phyloP scores from a whole-genome alignment of 2,329 filamentous ascomycete species.

The Aspergillus sp. region DNA sequence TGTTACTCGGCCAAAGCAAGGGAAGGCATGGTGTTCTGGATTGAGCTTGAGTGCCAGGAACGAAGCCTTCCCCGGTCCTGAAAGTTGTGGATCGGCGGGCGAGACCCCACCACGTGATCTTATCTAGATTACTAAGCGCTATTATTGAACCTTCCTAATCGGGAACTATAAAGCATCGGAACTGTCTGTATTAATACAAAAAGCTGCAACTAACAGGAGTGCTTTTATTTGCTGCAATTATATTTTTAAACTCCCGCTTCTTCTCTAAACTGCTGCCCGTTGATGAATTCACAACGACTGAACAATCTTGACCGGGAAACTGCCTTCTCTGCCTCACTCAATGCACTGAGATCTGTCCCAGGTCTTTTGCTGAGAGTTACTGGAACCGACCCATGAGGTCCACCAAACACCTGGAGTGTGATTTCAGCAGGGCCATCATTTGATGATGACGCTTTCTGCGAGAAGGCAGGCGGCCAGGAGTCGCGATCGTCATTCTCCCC shows the following conservation, averaged over 20 bases:
- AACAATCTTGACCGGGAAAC: conserved; percentile 11
- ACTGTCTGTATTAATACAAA: too few relatives aligned
- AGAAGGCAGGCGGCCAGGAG: conserved; percentile 6
- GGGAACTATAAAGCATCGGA: not conserved
- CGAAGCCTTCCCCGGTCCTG: conserved; percentile 11
- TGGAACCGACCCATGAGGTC: not conserved
- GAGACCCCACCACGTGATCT: conserved; percentile 17
- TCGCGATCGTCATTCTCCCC: not conserved
- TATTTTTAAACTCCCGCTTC: conserved; percentile 6
- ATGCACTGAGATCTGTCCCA: not conserved
- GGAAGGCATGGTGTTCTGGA: conserved; percentile 10
- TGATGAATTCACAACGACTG: conserved; percentile 13
- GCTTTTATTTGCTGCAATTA: too few relatives aligned
- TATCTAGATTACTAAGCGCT: not conserved
- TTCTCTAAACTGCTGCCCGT: conserved; percentile 10
- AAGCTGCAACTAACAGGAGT: too few relatives aligned
- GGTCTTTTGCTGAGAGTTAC: not conserved
- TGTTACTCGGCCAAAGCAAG: conserved; percentile 11
- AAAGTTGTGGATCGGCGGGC: conserved; percentile 6
- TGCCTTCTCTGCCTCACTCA: conserved; percentile 2
- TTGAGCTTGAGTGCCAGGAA: conserved; percentile 5
- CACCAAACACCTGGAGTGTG: not conserved
- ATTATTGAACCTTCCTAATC: not conserved
- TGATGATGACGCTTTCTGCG: not conserved
- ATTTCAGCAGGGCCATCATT: not conserved